Conservation (phyloP, 495 filamentous ascomycete species). For the Talaromyces adpressus region DNA sequence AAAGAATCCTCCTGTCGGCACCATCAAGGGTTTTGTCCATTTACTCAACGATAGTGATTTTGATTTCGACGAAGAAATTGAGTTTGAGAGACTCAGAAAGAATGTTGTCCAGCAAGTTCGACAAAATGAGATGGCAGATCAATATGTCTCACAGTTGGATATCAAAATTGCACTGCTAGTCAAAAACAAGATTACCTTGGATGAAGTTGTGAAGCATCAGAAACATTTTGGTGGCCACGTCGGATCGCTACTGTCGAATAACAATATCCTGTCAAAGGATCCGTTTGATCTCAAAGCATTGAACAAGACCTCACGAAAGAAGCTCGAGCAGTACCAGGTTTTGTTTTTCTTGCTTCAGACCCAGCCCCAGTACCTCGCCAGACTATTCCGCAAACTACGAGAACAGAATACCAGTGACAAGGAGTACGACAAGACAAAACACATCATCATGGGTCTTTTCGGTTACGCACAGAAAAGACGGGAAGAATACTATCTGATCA, state of each 20-base stretch:
- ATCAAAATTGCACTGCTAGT: constrained; percentile 98
- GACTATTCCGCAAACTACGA: constrained; percentile 76
- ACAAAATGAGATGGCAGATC: constrained; percentile 93
- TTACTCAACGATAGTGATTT: constrained; percentile 97
- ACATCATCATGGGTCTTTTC: constrained; percentile 93
- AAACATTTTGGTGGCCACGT: constrained; percentile 92
- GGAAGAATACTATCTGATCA: constrained; percentile 95
- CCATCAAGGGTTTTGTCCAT: constrained; percentile 96
- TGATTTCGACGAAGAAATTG: constrained; percentile 97
- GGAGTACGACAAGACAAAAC: constrained; percentile 85
- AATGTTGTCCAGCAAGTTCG: constrained; percentile 94
- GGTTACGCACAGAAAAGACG: constrained; percentile 94
- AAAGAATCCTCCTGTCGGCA: constrained; percentile 95
- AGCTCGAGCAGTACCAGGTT: constrained; percentile 94
- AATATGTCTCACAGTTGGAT: constrained; percentile 95
- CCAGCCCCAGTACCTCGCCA: constrained; percentile 86
- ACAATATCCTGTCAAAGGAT: constrained; percentile 78
- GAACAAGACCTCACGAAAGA: constrained; percentile 91
- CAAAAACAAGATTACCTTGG: constrained; percentile 98
- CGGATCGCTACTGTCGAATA: constrained; percentile 78
- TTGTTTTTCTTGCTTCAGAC: constrained; percentile 98
- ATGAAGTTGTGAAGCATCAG: constrained; percentile 96
- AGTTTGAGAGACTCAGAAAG: constrained; percentile 88
- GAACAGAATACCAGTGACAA: constrained; percentile 84
- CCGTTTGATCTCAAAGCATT: constrained; percentile 95